Conservation (phyloP, 441 rosid genomes). For the Syzygium syzygioides region DNA sequence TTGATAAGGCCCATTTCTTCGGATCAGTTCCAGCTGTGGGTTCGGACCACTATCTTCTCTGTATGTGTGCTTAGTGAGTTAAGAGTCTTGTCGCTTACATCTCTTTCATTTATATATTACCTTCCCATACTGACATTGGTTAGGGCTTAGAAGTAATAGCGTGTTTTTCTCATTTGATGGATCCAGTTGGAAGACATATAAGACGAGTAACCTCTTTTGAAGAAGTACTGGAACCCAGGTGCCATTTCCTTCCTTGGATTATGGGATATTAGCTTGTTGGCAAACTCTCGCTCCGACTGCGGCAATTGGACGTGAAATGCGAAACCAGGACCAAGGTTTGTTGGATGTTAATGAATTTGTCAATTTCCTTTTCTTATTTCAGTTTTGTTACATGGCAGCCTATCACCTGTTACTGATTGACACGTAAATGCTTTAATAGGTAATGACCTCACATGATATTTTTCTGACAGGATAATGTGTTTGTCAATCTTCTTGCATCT, state of each 20-base stretch:
- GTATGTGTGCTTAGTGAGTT: neutral
- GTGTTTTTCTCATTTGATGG: neutral
- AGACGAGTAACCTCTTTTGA: neutral
- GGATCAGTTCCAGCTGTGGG: neutral
- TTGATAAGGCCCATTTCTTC: neutral
- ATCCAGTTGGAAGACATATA: neutral
- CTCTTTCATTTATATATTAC: neutral
- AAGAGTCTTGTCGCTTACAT: neutral
- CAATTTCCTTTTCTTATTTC: too few relatives aligned
- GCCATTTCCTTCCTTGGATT: neutral
- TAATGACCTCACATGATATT: too few relatives aligned
- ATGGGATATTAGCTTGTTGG: neutral
- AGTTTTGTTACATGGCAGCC: too few relatives aligned
- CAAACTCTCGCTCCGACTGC: neutral
- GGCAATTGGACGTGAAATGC: neutral
- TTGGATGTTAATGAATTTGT: too few relatives aligned
- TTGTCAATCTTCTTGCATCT: slow-evolving; percentile 67
- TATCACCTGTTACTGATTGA: too few relatives aligned
- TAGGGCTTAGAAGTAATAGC: neutral
- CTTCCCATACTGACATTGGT: neutral
- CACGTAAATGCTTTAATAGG: too few relatives aligned
- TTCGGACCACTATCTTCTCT: neutral
- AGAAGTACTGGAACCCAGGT: neutral
- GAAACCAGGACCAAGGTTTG: neutral
- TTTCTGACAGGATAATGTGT: slow-evolving; percentile 55